Conservation (phyloP, 257 asterid genomes). For the Gentiana macrophylla region DNA sequence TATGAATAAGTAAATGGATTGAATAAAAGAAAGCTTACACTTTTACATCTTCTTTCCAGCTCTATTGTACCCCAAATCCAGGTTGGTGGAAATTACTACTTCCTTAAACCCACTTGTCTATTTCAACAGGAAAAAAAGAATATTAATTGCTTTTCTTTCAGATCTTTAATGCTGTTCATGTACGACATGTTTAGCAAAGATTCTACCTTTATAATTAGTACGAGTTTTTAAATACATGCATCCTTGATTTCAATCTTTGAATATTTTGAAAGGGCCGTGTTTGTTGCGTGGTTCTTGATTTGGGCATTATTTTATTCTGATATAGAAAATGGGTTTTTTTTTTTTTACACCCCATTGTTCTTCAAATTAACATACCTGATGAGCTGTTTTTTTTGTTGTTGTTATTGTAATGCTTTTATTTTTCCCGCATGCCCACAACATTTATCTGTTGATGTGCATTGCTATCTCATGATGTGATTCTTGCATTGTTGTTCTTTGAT, state of each 20-base stretch:
- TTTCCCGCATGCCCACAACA: slow-evolving; percentile 2
- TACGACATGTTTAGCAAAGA: too few relatives aligned
- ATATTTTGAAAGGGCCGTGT: neutral
- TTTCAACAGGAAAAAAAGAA: slow-evolving; percentile 15
- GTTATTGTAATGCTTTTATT: slow-evolving; percentile 12
- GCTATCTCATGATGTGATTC: slow-evolving; percentile 22
- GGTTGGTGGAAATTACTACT: slow-evolving; percentile 18
- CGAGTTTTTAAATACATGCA: neutral
- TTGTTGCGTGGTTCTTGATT: neutral
- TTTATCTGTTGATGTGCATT: slow-evolving; percentile 24
- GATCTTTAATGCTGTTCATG: neutral
- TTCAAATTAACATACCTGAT: slow-evolving; percentile 15
- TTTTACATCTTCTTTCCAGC: neutral
- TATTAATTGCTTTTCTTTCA: slow-evolving; percentile 4
- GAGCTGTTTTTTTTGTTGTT: slow-evolving; percentile 4
- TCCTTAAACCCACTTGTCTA: slow-evolving; percentile 26
- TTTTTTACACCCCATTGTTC: too few relatives aligned
- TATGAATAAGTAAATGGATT: too few relatives aligned
- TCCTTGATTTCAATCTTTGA: neutral
- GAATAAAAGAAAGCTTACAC: neutral
- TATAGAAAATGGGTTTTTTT: slow-evolving; percentile 8
- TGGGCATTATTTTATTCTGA: slow-evolving; percentile 1
- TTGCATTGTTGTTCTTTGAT: too few relatives aligned
- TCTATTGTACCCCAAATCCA: slow-evolving; percentile 3
- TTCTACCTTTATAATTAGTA: too few relatives aligned